A percentile compares a stretch with the other conserved stretches of the same genome.
These are phyloP conservation scores for Trichosporon sp. DNA, from an alignment of 1,284 basidiomycete genomes.

Conservation along the genomic window DNA sequence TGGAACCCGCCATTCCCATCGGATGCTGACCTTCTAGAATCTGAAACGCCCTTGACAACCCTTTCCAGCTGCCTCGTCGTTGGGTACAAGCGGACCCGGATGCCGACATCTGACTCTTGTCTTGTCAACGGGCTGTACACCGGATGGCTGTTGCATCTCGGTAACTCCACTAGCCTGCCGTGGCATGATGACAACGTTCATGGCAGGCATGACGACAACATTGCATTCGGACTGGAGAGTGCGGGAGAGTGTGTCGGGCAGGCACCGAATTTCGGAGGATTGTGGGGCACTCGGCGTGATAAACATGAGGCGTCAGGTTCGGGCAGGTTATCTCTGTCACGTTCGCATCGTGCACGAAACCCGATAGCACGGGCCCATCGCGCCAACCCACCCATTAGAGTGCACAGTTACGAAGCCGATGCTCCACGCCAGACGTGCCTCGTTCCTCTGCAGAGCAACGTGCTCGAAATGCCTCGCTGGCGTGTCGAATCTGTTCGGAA, in stretches of 20 bases:
- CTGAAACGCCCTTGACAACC: not conserved
- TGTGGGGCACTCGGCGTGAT: not conserved
- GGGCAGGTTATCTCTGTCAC: slow-evolving; percentile 5
- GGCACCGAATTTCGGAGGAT: not conserved
- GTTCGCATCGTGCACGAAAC: not conserved
- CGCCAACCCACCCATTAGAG: not conserved
- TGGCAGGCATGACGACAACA: not conserved
- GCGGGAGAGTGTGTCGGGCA: not conserved
- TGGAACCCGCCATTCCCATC: slow-evolving; percentile 13
- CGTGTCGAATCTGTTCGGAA: not conserved
- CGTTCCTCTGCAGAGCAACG: slow-evolving; percentile 8
- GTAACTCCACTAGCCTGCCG: not conserved
- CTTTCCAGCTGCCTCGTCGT: not conserved
- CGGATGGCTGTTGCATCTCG: not conserved
- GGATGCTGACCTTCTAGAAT: not conserved
- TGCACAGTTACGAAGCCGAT: not conserved
- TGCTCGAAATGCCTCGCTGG: not conserved
- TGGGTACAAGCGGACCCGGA: not conserved
- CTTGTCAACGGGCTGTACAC: not conserved
- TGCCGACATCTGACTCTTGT: not conserved
- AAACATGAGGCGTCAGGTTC: not conserved
- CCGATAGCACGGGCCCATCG: slow-evolving; percentile 4
- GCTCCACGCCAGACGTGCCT: not conserved
- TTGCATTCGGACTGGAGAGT: not conserved
- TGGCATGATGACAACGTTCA: not conserved